phyloP scores from a whole-genome alignment of 306 rosid genomes.

The Vicia villosa region DNA sequence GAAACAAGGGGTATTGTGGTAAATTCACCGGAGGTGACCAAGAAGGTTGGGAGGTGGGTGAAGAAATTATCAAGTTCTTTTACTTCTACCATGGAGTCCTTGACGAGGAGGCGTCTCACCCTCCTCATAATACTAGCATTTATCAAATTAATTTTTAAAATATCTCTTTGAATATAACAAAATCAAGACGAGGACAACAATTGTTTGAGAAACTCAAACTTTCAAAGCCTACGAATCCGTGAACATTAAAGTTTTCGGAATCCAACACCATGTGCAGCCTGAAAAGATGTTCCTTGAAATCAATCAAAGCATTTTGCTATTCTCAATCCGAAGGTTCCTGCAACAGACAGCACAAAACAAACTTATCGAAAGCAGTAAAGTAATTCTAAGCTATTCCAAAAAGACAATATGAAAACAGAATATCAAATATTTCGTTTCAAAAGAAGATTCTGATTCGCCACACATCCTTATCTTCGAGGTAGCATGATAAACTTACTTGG shows the following conservation, averaged over 20 bases:
- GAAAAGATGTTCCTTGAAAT: too few relatives aligned
- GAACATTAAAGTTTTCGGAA: background rate
- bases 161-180: too few relatives aligned
- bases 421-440: constrained; percentile 32
- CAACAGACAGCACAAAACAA: constrained; percentile 21
- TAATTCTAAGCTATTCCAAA: background rate
- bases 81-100: too few relatives aligned
- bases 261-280: background rate
- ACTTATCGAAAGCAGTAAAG: constrained; percentile 17
- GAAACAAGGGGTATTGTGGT: too few relatives aligned
- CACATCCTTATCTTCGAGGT: constrained; percentile 31
- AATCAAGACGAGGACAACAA: background rate
- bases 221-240: background rate
- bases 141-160: too few relatives aligned
- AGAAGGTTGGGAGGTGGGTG: too few relatives aligned
- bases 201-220: background rate
- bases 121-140: too few relatives aligned
- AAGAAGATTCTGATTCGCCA: constrained; percentile 33
- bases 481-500: constrained; percentile 6
- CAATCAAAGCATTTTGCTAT: too few relatives aligned
- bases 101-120: too few relatives aligned
- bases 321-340: constrained; percentile 29
- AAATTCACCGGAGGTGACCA: too few relatives aligned
- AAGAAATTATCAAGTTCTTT: too few relatives aligned
- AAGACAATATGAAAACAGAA: constrained; percentile 27